Percentiles rank a stretch among this genome's conserved stretches.
phyloP scores from a whole-genome alignment of 495 filamentous ascomycete genomes.

The Daldinia grandis region DNA sequence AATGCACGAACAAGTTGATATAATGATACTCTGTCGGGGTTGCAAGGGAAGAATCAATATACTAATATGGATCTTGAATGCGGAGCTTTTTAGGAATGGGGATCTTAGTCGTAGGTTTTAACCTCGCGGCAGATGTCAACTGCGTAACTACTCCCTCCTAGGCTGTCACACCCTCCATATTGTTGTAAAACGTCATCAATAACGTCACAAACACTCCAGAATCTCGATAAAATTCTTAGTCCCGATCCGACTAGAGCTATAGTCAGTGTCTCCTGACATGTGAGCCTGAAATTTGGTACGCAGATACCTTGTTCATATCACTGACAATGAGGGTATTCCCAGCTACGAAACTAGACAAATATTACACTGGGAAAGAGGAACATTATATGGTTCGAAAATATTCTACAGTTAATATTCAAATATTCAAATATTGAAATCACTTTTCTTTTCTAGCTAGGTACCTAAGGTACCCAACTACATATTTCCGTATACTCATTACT shows the following conservation, averaged over 20 bases:
- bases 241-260: background rate
- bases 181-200: conserved; percentile 33
- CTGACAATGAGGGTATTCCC: conserved; percentile 13
- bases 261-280: background rate
- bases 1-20: background rate
- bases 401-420: background rate
- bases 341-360: background rate
- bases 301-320: background rate
- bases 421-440: background rate
- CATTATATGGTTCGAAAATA: background rate
- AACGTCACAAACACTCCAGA: conserved; percentile 33
- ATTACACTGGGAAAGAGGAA: background rate
- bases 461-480: background rate
- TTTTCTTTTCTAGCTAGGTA: background rate
- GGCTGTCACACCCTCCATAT: conserved; percentile 29
- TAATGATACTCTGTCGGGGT: background rate
- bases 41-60: background rate
- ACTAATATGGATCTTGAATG: background rate
- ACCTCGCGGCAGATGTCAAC: background rate
- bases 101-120: background rate
- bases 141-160: background rate
- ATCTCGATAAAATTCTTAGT: conserved; percentile 10
- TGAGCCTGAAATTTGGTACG: background rate
- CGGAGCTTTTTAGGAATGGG: background rate
- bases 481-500: background rate